Conservation (phyloP, 108 stramenopile species). For the Cafeteria roenbergensis region DNA sequence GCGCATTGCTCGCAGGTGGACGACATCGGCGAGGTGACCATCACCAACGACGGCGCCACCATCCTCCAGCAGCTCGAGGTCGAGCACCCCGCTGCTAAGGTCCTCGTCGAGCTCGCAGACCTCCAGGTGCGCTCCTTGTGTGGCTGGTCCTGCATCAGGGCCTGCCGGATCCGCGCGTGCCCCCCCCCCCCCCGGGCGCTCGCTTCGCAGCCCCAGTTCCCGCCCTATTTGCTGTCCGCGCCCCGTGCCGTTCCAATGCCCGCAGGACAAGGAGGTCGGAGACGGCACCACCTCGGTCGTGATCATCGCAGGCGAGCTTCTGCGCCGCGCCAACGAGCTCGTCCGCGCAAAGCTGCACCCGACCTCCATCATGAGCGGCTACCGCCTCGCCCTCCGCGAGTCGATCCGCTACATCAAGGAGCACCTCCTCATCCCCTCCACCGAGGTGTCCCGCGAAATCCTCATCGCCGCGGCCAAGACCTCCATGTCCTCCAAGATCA, state of each 20-base stretch:
- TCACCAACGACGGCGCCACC: slow-evolving; percentile 98
- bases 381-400: slow-evolving; percentile 83
- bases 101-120: slow-evolving; percentile 91
- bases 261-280: slow-evolving; percentile 96
- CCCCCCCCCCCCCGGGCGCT: too few relatives aligned
- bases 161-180: too few relatives aligned
- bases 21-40: slow-evolving; percentile 93
- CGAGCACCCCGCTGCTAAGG: slow-evolving; percentile 97
- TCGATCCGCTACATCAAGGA: slow-evolving; percentile 85
- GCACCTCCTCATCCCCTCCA: slow-evolving; percentile 46
- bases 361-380: slow-evolving; percentile 90
- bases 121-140: too few relatives aligned
- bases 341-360: slow-evolving; percentile 74
- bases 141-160: too few relatives aligned
- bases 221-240: too few relatives aligned
- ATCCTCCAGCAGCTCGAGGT: slow-evolving; percentile 91
- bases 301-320: slow-evolving; percentile 83
- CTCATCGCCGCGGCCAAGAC: slow-evolving; percentile 69
- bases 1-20: slow-evolving; percentile 42
- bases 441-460: slow-evolving; percentile 63
- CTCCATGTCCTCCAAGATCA: slow-evolving; percentile 86
- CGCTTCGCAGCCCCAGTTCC: too few relatives aligned
- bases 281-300: slow-evolving; percentile 97
- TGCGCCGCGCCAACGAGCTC: slow-evolving; percentile 77
- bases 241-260: too few relatives aligned